Base-by-base conservation (phyloP, 306 rosid species). In the Castanea mollissima region DNA sequence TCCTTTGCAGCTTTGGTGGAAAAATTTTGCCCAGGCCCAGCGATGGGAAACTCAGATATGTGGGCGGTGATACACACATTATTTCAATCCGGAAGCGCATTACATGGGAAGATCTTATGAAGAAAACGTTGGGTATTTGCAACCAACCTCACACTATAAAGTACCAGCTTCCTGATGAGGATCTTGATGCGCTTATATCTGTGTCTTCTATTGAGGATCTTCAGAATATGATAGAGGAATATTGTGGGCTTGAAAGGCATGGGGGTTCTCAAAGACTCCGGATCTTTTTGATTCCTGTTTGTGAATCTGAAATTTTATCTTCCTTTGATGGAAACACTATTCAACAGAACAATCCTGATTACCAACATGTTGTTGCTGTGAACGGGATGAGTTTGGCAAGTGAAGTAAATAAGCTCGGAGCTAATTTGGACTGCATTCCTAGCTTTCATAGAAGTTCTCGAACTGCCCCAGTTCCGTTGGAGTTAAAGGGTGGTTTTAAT, bases 91-190 rank as follows among this genome's bases (percentile, higher is more conserved):
- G 75, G 75, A 85, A 85, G 76, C 82, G 79, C 79, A 86, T 82
- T 62, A 81, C 88, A 1, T 86, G 92, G 97, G 80, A 81, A 80
- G 89, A 84, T 79, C 92, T 92, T 78, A 81, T 85, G 74, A 84
- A 79, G 74, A 92, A 85, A 83, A 92, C 97, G 69, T 84, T 76
- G 54, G 78, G 89, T 59, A 81, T 92, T 82, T 92, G 89, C 79
- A 84, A 44, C 65, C 92, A 90, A 63, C 91, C 87, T 77, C 94
- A 88, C 87, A 62, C 89, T 16, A 92, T 92, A 64, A 92, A 90
- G 81, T 92, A 92, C 88, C 94, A 92, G 87, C 92, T 92, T 83
- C 97, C 97, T 15, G 92, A 89, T 58, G 94, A 92, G 85, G 97
- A 92, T 90, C 92, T 89, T 73, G 97, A 92, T 81, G 89, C 94